These are phyloP conservation scores for Pelargonium myrrhifolium DNA, from an alignment of 441 rosid genomes.

Conservation along the genomic window DNA sequence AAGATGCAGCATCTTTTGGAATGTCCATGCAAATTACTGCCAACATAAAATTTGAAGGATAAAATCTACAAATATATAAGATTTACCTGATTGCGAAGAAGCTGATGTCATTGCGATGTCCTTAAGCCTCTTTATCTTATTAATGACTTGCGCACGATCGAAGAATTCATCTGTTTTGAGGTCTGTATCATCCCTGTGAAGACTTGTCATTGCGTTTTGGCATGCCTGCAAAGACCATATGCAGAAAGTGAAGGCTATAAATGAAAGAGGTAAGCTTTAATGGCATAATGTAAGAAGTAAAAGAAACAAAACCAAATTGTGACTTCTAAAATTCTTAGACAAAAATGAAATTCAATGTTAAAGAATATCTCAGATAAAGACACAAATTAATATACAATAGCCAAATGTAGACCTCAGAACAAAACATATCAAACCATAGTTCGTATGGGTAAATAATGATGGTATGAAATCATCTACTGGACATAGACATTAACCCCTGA, in stretches of 20 bases:
- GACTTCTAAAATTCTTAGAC: background rate
- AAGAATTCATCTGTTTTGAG: slow-evolving; percentile 19
- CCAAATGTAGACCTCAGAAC: background rate
- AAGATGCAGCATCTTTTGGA: background rate
- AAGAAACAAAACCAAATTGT: background rate
- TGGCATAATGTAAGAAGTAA: background rate
- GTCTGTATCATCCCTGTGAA: slow-evolving; percentile 27
- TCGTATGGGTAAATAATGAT: background rate
- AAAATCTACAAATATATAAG: background rate
- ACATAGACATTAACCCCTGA: background rate
- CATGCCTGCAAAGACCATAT: slow-evolving; percentile 36
- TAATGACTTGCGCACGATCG: slow-evolving; percentile 20
- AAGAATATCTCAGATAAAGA: background rate
- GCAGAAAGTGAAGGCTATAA: background rate
- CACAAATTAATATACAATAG: background rate
- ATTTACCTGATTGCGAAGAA: slow-evolving; percentile 48
- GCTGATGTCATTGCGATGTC: slow-evolving; percentile 33
- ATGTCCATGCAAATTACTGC: background rate
- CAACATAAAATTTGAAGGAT: background rate
- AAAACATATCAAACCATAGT: background rate
- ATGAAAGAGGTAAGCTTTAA: background rate
- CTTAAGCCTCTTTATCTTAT: slow-evolving; percentile 35
- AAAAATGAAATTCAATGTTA: background rate
- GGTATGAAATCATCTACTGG: background rate
- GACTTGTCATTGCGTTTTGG: slow-evolving; percentile 41